Evolutionary conservation across 768 basidiomycete genomes (phyloP), one percentile per base, ranked within the genome.

Genomic region (Scleroderma citrinum): DNA sequence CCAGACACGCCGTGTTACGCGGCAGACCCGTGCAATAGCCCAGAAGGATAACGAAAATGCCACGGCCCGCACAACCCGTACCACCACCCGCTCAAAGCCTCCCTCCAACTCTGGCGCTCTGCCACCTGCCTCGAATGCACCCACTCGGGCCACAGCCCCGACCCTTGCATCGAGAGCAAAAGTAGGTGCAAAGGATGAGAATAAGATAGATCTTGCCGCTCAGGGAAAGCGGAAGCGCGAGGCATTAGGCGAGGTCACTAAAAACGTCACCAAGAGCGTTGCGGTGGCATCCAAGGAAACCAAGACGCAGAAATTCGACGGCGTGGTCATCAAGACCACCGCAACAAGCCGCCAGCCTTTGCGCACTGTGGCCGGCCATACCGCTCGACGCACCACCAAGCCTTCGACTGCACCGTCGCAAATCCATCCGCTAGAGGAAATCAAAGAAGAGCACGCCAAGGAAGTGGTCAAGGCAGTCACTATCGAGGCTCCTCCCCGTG

Each of bases 141-240:
- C 70, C 54, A 59, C 58, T 31, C 75, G 73, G 62, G 76, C 57
- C 72, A 69, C 58, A 70, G 71, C 61, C 55, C 62, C 62, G 43
- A 63, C 66, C 6, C 69, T 71, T 5, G 67, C 72, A 37, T 68
- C 75, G 7, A 59, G 58, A 49, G 65, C 65, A 24, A 68, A 67
- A 23, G 54, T 44, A 1, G 60, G 45, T 12, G 30, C 21, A 17
- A 43, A 46, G 5, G 59, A 74, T 54, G 70, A 75, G 32, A 65
- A 68, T 53, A 75, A 79, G 53, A 57, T 64, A 19, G 79, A 83
- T 37, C 67, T 69, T 13, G 66, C 71, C 17, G 69, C 71, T 2
- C 75, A 75, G 40, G 79, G 76, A 30, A 87, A 87, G 62, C 78
- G 87, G 48, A 90, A 89, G 64, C 83, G 88, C 17, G 82, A 83